Evolutionary conservation across 2,329 filamentous ascomycete genomes (phyloP), one percentile per base, ranked within the genome.

Genomic region (Paracorniculantispora psalliotae): DNA sequence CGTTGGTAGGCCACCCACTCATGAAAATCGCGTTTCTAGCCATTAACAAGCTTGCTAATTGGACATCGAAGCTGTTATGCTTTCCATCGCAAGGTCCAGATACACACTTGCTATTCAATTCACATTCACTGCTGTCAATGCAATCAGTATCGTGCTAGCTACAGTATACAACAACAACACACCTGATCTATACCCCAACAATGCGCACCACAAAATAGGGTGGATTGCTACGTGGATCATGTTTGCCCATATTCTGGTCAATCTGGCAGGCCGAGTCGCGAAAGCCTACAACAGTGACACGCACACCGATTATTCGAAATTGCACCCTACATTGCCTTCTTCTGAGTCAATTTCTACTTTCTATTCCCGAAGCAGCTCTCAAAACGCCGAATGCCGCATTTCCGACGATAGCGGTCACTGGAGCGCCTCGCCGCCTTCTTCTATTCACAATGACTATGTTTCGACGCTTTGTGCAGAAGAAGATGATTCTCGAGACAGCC

Each of bases 191-290:
- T 97, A 96, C 70, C 86, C 86, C 33, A 87, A 89, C 69, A 96
- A 96, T 69, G 84, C 88, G n/a, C 92, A 97, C 72, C 87, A 92
- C 76, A 92, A 90, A 71, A 81, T 93, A 46, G 92, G 92, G 57
- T 97, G 93, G 93, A 79, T 90, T 44, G 81, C 88, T 30, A 93
- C 89, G 3, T 89, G 84, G 79, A 78, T 92, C 4, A 79, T 89
- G 12, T 80, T 79, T 55, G 85, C 81, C 0, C 93, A 96, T 75
- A 80, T 88, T 17, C 67, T 88, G 41, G 77, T 96, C 69, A 83
- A 85, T 51, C 70, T 91, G 57, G 74, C 91, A 49, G 85, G 86
- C 55, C 75, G 80, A 44, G 83, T 89, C 61, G 79, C 81, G 4
- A 79, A 80, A 17, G 28, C 50, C 3, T 33, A 41, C 19, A 50